Percentiles rank a stretch among this genome's conserved stretches.
These are phyloP conservation scores for Pseudozyma hubeiensis DNA, from an alignment of 1,284 basidiomycete genomes.

Conservation along the genomic window DNA sequence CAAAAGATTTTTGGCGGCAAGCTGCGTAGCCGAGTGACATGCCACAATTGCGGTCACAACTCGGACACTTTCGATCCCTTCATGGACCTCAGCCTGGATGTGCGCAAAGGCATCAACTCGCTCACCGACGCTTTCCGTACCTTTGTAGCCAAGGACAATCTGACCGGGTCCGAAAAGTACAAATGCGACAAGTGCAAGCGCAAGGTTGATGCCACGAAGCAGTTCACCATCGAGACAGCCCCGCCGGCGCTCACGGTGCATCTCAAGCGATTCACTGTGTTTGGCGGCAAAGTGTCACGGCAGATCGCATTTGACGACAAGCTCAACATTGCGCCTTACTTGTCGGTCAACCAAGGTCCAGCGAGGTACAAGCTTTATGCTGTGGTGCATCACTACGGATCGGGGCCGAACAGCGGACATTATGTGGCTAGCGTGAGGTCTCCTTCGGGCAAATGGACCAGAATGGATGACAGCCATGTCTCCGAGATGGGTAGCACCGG, in stretches of 20 bases:
- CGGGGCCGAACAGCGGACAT: constrained; percentile 93
- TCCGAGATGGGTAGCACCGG: constrained; percentile 64
- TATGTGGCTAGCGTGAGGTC: constrained; percentile 89
- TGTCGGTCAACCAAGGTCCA: constrained; percentile 75
- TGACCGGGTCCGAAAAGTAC: constrained; percentile 94
- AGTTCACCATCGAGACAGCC: constrained; percentile 86
- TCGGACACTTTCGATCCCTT: constrained; percentile 97
- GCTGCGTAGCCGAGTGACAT: constrained; percentile 92
- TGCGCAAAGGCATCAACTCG: constrained; percentile 73
- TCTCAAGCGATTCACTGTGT: constrained; percentile 91
- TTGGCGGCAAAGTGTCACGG: constrained; percentile 77
- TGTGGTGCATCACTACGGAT: constrained; percentile 91
- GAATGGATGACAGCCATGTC: constrained; percentile 93
- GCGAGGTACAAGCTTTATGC: constrained; percentile 88
- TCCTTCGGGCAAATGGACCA: constrained; percentile 80
- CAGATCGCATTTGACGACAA: constrained; percentile 81
- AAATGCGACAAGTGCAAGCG: constrained; percentile 97
- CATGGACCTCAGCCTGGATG: constrained; percentile 79
- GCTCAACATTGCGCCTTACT: constrained; percentile 81
- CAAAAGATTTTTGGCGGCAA: constrained; percentile 93
- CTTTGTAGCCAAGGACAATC: constrained; percentile 83
- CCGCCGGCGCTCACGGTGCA: constrained; percentile 95
- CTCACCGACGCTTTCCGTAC: constrained; percentile 82
- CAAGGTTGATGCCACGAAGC: constrained; percentile 85
- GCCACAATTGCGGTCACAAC: constrained; percentile 82